Evolutionary conservation across 768 basidiomycete species (phyloP), one percentile per base, ranked within the genome.

Genomic region (Suillus hirtellus): DNA sequence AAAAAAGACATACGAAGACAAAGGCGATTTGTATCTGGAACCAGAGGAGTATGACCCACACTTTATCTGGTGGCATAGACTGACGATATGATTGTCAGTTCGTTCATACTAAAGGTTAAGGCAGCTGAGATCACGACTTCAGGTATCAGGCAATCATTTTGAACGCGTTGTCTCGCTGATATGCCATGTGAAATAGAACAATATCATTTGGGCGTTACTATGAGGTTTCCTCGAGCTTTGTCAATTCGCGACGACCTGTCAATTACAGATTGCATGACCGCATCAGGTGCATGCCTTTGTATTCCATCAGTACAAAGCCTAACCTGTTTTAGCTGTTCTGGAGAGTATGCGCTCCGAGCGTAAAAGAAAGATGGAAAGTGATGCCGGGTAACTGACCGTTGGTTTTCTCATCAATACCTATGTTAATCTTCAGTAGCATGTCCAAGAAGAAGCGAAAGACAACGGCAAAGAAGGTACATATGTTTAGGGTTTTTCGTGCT

Each of bases 31-130:
- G 15, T 97, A 96, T 75, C 82, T 99, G 47, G 87, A 92, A 55
- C 96, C 96, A 15, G 84, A 89, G 67, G 89, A 97, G 96, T 96
- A 69, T 64, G 85, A 54, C 50, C 43, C 38, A 1, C 14, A 4
- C 2, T 10, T 27, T 12, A 6, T 37, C 59, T 53, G 11, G 38
- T 12, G 24, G 49, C 53, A 52, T 35, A 3, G 47, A 14, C 42
- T 43, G 34, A 34, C 66, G 64, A 50, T 67, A 49, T 15, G 43
- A 47, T 38, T 55, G 21, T 56, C 64, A 97, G 96, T 68, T 97
- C 96, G 0, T 99, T 99, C 74, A 90, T 98, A 42, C 64, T 99
- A 67, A 91, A 91, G 69, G 86, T 99, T 62, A 99, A 99, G 76
- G 96, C 93, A 0, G 92, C 96, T 0, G 95, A 98, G 72, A 93